Evolutionary conservation across 2,329 filamentous ascomycete genomes (phyloP), one percentile per base, ranked within the genome.

Genomic region (Apiospora saccharicola): DNA sequence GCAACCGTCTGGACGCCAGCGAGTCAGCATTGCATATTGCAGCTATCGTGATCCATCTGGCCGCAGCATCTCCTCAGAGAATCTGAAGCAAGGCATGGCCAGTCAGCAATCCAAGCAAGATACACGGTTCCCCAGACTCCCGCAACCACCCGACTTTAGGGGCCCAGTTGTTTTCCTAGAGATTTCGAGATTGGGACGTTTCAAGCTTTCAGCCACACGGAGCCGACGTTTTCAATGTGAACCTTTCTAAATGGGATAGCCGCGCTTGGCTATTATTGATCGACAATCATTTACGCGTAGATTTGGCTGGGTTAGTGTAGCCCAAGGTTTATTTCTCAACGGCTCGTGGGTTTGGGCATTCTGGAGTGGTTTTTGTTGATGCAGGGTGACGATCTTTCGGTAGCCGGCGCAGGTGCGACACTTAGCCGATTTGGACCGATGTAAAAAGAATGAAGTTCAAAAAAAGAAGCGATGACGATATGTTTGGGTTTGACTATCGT

Each of bases 381-480:
- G 53, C 30, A 61, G 53, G 53, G 53, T 37, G 30, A 61, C 53
- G 53, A 61, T 34, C 51, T 57, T 57, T 57, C 51, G 26, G 51
- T 4, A 61, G 53, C 30, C 53, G 53, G 34, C 8, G 22, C 19
- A 41, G 57, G 57, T 41, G 57, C 57, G 57, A n/a, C 57, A 12
- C 57, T 64, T 64, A 34, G n/a, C 57, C 57, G 19, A 4, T 14
- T 64, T 13, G 57, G 57, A 24, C 34, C 34, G 34, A 64, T 41
- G 57, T 64, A 41, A 64, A 64, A 64, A 41, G 22, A 37, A 64
- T 14, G 34, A 41, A 64, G 57, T 30, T 64, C 57, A 13, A 24
- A 61, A 61, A 64, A 64, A 34, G 57, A 64, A 64, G 57, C 57
- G 34, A 64, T 64, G 57, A 64, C 57, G 57, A 41, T 64, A n/a